Base-by-base conservation (phyloP, 768 basidiomycete species). In the Rhizopogon vulgaris region DNA sequence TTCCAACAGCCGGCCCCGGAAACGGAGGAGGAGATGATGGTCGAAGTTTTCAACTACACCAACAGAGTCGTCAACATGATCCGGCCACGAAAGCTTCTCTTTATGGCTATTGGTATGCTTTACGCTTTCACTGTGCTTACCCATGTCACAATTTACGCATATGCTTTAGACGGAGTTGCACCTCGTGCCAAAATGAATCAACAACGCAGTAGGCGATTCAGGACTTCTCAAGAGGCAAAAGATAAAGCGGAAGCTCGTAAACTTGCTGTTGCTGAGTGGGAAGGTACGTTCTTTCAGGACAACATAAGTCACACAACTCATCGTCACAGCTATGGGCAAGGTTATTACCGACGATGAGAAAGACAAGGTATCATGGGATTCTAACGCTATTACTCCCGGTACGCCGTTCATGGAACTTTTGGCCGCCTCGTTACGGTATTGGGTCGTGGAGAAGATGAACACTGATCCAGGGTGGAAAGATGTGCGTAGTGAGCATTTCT, bases 121-220 rank as follows among this genome's bases (percentile, higher is more conserved):
- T n/a, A 51, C 17, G 22, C 25, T 38, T 48, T 22, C 22, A 22
- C 22, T 34, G 22, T 25, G 24, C 38, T 18, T 11, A 30, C n/a
- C 14, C 6, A 15, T 53, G n/a, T 11, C 52, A 51, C 41, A 57
- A 32, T 37, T 43, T 32, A 30, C 22, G 27, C 48, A n/a, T 11
- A 32, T 46, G n/a, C 36, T 25, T 46, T 32, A 95, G 94, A 98
- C 63, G 95, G 95, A 54, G 95, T 97, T 18, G 95, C 95, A 9
- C 95, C 95, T 30, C 84, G 95, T 62, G 96, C 96, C 38, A 99
- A 99, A 73, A 99, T 99, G 96, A 99, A 99, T 66, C 96, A 99
- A 64, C 96, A 99, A 67, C 91, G 96, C 9, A 93, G 94, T 14
- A 80, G 96, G 58, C 92, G 96, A 51, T 99, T 99, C 73, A 82